Conservation (phyloP, 768 basidiomycete species). For the Steccherinum ochraceum region DNA sequence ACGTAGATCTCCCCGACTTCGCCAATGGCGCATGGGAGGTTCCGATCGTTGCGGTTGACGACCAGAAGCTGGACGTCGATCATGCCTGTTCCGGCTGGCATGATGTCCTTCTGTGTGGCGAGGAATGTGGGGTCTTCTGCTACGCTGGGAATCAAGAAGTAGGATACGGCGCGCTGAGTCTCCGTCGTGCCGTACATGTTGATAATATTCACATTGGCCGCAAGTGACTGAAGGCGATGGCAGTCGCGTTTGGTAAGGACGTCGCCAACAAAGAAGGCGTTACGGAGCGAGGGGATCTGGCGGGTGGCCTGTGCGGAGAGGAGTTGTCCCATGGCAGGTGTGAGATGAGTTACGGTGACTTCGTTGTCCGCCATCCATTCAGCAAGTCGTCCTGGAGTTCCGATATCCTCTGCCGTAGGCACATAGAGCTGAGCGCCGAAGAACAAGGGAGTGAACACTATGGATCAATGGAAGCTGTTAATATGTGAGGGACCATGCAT, state of each 20-base stretch:
- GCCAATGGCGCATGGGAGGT: slow-evolving; percentile 84
- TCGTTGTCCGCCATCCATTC: slow-evolving; percentile 96
- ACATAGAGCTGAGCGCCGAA: slow-evolving; percentile 94
- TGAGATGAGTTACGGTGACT: slow-evolving; percentile 95
- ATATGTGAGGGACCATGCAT: neutral
- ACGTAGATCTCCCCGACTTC: slow-evolving; percentile 99
- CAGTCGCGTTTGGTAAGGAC: slow-evolving; percentile 98
- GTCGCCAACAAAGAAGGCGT: slow-evolving; percentile 99
- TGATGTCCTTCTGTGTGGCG: slow-evolving; percentile 91
- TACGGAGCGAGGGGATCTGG: slow-evolving; percentile 79
- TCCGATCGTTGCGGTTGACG: slow-evolving; percentile 84
- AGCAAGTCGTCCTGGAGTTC: slow-evolving; percentile 91
- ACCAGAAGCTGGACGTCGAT: slow-evolving; percentile 95
- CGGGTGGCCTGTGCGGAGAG: slow-evolving; percentile 80
- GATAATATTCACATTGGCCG: slow-evolving; percentile 87
- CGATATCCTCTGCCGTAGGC: slow-evolving; percentile 95
- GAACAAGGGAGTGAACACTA: slow-evolving; percentile 98
- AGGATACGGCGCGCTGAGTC: slow-evolving; percentile 97
- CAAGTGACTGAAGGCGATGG: slow-evolving; percentile 86
- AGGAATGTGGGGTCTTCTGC: slow-evolving; percentile 85
- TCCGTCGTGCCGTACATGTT: slow-evolving; percentile 99
- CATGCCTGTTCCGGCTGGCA: slow-evolving; percentile 98
- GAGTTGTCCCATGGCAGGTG: slow-evolving; percentile 98
- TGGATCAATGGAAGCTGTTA: neutral
- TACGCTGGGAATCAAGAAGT: slow-evolving; percentile 87